These are phyloP conservation scores for Asterella californica DNA, from an alignment of 225 moss, liverwort and hornwort species.

Conservation along the genomic window DNA sequence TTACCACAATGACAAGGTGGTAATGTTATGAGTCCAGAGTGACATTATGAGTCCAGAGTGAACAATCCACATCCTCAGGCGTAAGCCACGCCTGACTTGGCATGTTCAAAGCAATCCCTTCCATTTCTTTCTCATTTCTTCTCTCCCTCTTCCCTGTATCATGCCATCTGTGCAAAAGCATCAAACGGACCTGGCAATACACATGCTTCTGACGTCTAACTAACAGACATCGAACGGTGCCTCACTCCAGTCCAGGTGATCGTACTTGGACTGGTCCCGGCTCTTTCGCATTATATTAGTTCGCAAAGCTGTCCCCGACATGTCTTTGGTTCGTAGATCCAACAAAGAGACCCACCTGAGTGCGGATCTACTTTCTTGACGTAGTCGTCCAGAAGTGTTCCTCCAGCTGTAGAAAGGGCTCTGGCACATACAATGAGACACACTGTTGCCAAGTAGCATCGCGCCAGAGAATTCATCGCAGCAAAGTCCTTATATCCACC, in stretches of 20 bases:
- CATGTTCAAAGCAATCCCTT: constrained; percentile 72
- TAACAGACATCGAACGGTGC: background rate
- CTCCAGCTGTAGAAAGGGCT: background rate
- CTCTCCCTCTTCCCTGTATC: constrained; percentile 73
- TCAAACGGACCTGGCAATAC: constrained; percentile 1
- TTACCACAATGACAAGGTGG: constrained; percentile 83
- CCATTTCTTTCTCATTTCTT: constrained; percentile 75
- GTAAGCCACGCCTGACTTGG: constrained; percentile 91
- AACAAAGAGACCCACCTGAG: constrained; percentile 49
- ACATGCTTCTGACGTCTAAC: background rate
- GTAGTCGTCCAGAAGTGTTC: constrained; percentile 79
- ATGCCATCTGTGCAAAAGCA: constrained; percentile 56
- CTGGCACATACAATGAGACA: constrained; percentile 12
- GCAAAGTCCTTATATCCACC: background rate
- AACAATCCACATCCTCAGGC: constrained; percentile 58
- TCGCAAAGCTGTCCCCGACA: background rate
- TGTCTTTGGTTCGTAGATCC: background rate
- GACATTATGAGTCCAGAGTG: too few relatives aligned
- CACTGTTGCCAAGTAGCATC: constrained; percentile 10
- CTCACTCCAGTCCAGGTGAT: constrained; percentile 1
- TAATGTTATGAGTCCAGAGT: constrained; percentile 93
- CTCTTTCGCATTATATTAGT: background rate
- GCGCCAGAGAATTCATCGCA: constrained; percentile 24
- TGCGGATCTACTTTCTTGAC: constrained; percentile 54
- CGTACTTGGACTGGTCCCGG: background rate